These are phyloP conservation scores for Boletus sp. DNA, from an alignment of 768 basidiomycete genomes.

Conservation along the genomic window DNA sequence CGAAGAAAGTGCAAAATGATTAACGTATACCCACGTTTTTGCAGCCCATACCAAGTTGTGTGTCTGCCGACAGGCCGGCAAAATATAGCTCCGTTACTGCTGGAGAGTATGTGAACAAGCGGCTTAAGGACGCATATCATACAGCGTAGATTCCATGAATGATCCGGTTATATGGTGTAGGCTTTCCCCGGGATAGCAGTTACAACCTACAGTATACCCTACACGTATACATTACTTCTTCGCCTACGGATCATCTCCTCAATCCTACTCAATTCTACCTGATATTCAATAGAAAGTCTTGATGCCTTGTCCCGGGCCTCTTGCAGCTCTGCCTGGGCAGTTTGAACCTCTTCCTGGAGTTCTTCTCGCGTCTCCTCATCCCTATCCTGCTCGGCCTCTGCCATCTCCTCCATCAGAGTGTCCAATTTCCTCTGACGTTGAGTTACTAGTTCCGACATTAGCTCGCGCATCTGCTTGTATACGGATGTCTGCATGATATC, in stretches of 20 bases:
- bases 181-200: neutral
- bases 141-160: neutral
- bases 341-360: slow-evolving; percentile 38
- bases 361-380: slow-evolving; percentile 47
- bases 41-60: slow-evolving; percentile 46
- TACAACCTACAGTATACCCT: neutral
- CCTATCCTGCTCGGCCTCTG: slow-evolving; percentile 39
- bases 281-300: slow-evolving; percentile 27
- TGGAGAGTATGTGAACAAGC: slow-evolving; percentile 78
- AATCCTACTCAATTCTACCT: slow-evolving; percentile 25
- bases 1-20: neutral
- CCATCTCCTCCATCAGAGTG: slow-evolving; percentile 43
- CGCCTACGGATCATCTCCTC: slow-evolving; percentile 24
- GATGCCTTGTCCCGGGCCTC: slow-evolving; percentile 24
- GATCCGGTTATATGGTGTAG: neutral
- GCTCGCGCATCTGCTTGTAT: slow-evolving; percentile 49
- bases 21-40: neutral
- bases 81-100: slow-evolving; percentile 74
- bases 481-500: slow-evolving; percentile 52
- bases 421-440: slow-evolving; percentile 46
- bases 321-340: slow-evolving; percentile 20
- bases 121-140: slow-evolving; percentile 52
- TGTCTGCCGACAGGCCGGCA: slow-evolving; percentile 53
- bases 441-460: slow-evolving; percentile 44
- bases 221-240: slow-evolving; percentile 1